These are phyloP conservation scores for Epichloe baconii DNA, from an alignment of 2,329 filamentous ascomycete genomes.

Conservation along the genomic window DNA sequence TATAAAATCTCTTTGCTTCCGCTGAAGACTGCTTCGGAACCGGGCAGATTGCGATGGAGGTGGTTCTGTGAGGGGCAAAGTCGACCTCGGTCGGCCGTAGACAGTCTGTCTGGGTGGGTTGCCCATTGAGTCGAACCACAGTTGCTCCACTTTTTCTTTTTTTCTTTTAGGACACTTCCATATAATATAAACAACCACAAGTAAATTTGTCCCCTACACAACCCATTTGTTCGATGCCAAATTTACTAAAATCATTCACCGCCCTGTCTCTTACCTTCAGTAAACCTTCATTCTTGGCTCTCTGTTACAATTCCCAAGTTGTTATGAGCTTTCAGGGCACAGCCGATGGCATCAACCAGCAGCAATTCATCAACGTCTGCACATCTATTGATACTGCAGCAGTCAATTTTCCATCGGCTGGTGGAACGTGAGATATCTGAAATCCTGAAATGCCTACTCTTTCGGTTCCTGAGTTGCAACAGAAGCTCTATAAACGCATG, in stretches of 20 bases:
- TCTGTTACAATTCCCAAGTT: neutral
- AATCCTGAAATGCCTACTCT: slow-evolving; percentile 10
- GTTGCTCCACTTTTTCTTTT: neutral
- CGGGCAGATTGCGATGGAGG: neutral
- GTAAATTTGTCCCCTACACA: too few species aligned
- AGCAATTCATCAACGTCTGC: neutral
- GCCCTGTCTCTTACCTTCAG: neutral
- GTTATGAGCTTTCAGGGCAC: neutral
- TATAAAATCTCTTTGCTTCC: neutral
- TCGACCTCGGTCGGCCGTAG: too few species aligned
- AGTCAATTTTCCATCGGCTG: neutral
- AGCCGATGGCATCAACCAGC: neutral
- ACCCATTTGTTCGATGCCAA: too few species aligned
- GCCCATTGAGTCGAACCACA: neutral
- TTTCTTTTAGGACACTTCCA: neutral
- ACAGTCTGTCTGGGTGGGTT: neutral
- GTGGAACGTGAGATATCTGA: neutral
- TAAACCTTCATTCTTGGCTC: neutral
- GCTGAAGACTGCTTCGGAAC: neutral
- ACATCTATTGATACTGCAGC: neutral
- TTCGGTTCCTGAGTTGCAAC: slow-evolving; percentile 21
- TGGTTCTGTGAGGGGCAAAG: neutral
- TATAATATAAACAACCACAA: too few species aligned
- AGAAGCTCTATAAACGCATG: slow-evolving; percentile 25
- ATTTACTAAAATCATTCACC: too few species aligned